Evolutionary conservation across 441 rosid species (phyloP).

Genomic region (Rhodomyrtus psidioides): DNA sequence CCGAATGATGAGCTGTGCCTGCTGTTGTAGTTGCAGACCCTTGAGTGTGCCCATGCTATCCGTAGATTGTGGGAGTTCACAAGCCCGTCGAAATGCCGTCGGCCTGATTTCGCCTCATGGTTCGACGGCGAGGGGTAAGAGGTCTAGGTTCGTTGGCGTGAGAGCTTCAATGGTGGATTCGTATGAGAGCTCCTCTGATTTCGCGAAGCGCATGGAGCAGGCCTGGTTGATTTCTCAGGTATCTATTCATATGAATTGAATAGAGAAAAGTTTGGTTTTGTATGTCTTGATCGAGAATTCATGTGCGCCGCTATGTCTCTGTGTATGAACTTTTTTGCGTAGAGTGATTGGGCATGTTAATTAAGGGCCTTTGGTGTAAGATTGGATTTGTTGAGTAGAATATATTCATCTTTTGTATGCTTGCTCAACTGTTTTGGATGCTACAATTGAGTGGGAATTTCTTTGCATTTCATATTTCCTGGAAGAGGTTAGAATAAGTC

Average conservation of each 20-base stretch:
- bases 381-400: background rate
- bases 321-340: background rate
- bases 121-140: background rate
- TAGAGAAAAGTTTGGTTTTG: background rate
- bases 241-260: no score
- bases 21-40: slow-evolving; percentile 24
- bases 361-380: background rate
- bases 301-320: background rate
- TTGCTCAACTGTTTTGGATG: background rate
- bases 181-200: slow-evolving; percentile 59
- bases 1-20: slow-evolving; percentile 16
- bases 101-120: background rate
- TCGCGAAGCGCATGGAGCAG: slow-evolving; percentile 70
- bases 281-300: background rate
- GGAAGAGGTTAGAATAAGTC: background rate
- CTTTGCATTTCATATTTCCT: background rate
- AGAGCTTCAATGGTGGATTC: slow-evolving; percentile 71
- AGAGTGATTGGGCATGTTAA: background rate
- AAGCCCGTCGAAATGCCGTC: slow-evolving; percentile 4
- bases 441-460: background rate
- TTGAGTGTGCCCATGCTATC: slow-evolving; percentile 9
- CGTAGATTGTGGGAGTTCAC: slow-evolving; percentile 5
- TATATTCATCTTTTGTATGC: background rate
- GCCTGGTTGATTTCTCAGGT: slow-evolving; percentile 92
- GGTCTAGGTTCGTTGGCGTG: slow-evolving; percentile 9